These are phyloP conservation scores for Eimeria acervulina DNA, from an alignment of 169 alveolate genomes.

Conservation along the genomic window DNA sequence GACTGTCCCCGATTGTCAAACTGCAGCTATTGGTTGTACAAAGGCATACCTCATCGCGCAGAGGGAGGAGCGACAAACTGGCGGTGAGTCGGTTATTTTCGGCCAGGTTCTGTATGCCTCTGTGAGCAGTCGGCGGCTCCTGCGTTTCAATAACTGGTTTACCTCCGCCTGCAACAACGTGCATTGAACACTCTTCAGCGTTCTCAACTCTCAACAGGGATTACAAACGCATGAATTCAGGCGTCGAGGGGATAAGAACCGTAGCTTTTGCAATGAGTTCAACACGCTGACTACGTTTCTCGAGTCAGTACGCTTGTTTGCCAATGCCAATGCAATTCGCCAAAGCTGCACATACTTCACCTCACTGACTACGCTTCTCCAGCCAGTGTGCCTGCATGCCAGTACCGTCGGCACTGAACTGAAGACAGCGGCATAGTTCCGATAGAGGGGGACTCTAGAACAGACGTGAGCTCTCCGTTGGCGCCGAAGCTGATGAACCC, in stretches of 20 bases:
- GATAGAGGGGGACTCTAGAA: neutral
- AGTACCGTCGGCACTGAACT: neutral
- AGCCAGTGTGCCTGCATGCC: too few relatives aligned
- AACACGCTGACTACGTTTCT: neutral
- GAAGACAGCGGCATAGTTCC: neutral
- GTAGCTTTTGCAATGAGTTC: neutral
- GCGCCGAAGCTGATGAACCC: neutral
- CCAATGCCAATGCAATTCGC: too few relatives aligned
- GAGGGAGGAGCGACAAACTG: neutral
- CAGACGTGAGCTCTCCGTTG: neutral
- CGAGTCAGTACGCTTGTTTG: neutral
- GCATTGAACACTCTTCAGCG: neutral
- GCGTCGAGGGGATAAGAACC: neutral
- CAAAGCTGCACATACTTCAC: too few relatives aligned
- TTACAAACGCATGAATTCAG: neutral
- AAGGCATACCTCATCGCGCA: neutral
- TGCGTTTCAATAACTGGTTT: neutral
- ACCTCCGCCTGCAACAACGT: neutral
- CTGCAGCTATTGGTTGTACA: too few relatives aligned
- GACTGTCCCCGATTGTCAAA: neutral
- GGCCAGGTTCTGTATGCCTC: neutral
- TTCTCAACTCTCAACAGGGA: neutral
- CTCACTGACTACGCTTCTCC: too few relatives aligned
- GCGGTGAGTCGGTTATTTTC: neutral
- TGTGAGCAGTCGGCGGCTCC: neutral